Evolutionary conservation across 2,329 filamentous ascomycete genomes (phyloP), one percentile per base, ranked within the genome.

Genomic region (Magnaporthales sp.): DNA sequence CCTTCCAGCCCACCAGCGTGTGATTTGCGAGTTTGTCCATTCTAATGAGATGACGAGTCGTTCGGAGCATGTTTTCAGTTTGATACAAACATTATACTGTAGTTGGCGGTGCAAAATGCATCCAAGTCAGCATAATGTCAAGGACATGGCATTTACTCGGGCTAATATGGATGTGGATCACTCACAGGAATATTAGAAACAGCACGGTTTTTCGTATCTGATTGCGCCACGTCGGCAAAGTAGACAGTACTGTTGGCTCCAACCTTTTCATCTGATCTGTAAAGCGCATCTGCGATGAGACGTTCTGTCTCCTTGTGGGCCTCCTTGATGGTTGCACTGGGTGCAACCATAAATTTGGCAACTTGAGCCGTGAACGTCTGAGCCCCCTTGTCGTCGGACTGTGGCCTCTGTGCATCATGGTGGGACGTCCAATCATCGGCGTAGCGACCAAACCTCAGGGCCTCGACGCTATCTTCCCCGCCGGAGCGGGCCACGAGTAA

Each of bases 381-480:
- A 27, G 29, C 6, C 19, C 3, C 7, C 24, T 29, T 29, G n/a
- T 27, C 60, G 60, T 63, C 6, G 10, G 24, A 19, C 27, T n/a
- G 56, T 26, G 56, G 22, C 5, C 24, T 27, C 15, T 13, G 24
- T 2, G 10, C 22, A 13, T 29, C 5, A 0, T 22, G 24, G 26
- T 60, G 56, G 26, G 15, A 26, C 24, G 24, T 60, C 56, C 56
- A 60, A 60, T 60, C 56, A 13, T 60, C 56, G 24, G 29, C 56
- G 56, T 60, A 60, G 11, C 56, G 56, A 60, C 56, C 56, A 29
- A 60, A 19, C 4, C 27, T 60, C 8, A 66, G 58, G 31, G 56
- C 51, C 56, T 66, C 64, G 13, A 66, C 56, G 22, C 30, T 56
- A 30, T 66, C 64, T 27, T 66, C 64, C 15, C 62, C 64, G 19